A percentile compares a stretch with the other conserved stretches of the same genome.
Evolutionary conservation across 179 eudicot genomes (phyloP).

Genomic region (Actinidia arguta): DNA sequence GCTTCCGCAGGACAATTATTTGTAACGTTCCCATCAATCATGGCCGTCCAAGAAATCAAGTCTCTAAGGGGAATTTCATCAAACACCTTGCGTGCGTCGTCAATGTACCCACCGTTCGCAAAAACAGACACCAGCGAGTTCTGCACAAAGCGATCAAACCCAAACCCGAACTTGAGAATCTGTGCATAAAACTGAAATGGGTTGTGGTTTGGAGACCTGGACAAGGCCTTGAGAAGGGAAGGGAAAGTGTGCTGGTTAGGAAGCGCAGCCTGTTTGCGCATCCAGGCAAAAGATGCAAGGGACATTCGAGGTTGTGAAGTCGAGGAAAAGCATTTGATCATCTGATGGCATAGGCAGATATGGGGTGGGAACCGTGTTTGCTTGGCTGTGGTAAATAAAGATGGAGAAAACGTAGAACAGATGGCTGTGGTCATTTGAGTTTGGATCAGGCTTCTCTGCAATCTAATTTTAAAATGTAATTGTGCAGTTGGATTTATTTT

Average conservation of each 20-base stretch:
- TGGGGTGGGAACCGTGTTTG: background rate
- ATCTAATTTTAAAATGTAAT: too few relatives aligned
- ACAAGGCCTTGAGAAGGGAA: conserved; percentile 31
- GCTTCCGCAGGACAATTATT: conserved; percentile 28
- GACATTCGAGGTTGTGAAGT: conserved; percentile 17
- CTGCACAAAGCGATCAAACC: conserved; percentile 26
- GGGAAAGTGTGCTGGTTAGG: conserved; percentile 41
- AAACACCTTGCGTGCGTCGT: conserved; percentile 23
- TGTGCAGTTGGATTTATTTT: too few relatives aligned
- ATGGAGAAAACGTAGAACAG: too few relatives aligned
- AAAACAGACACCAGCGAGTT: conserved; percentile 30
- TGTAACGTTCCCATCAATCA: conserved; percentile 41
- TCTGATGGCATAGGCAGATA: conserved; percentile 16
- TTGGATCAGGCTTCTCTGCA: too few relatives aligned
- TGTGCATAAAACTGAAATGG: conserved; percentile 30
- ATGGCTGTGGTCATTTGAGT: too few relatives aligned
- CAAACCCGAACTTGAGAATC: conserved; percentile 23
- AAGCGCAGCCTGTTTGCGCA: conserved; percentile 27
- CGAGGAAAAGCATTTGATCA: conserved; percentile 19
- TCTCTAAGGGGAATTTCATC: too few relatives aligned
- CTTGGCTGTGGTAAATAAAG: too few relatives aligned
- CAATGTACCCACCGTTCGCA: conserved; percentile 26
- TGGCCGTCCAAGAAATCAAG: conserved; percentile 32
- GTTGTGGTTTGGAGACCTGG: background rate
- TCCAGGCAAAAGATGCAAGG: conserved; percentile 14